These are phyloP conservation scores for Arachnomyces sp. DNA, from an alignment of 2,329 filamentous ascomycete genomes.

Conservation along the genomic window DNA sequence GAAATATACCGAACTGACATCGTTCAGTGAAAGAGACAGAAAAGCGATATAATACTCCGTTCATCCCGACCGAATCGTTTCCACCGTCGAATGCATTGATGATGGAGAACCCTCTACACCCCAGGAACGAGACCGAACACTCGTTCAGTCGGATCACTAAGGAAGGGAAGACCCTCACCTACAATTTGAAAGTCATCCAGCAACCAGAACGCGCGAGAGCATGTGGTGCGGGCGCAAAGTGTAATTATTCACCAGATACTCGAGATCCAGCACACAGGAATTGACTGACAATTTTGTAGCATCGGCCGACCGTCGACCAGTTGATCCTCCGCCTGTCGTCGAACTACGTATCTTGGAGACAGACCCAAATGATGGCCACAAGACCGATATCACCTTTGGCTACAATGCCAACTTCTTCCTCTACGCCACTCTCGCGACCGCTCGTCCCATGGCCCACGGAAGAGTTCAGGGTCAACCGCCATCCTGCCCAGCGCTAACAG, in stretches of 20 bases:
- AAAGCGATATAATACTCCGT: too few species aligned
- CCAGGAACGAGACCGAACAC: constrained; percentile 49
- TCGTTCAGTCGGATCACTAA: constrained; percentile 55
- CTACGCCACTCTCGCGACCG: constrained; percentile 82
- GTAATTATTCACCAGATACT: constrained; percentile 44
- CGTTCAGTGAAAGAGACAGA: too few species aligned
- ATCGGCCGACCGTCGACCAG: constrained; percentile 80
- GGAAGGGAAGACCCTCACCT: constrained; percentile 70
- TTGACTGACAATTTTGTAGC: constrained; percentile 39
- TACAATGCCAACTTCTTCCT: constrained; percentile 98
- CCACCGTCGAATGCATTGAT: too few species aligned
- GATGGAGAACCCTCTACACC: constrained; percentile 21
- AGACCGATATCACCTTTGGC: constrained; percentile 70
- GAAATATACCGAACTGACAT: too few species aligned
- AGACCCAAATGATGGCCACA: constrained; percentile 47
- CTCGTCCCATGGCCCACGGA: constrained; percentile 73
- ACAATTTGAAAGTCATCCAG: constrained; percentile 79
- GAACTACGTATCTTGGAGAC: constrained; percentile 79
- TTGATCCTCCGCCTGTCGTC: constrained; percentile 91
- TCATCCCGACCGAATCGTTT: too few species aligned
- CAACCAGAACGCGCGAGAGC: constrained; percentile 90
- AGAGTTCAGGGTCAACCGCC: constrained; percentile 62
- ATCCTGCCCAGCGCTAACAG: constrained; percentile 74
- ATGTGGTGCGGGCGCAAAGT: constrained; percentile 91
- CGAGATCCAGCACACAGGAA: background rate